These are phyloP conservation scores for Vigna trinervia DNA, from an alignment of 306 rosid genomes.

Conservation along the genomic window DNA sequence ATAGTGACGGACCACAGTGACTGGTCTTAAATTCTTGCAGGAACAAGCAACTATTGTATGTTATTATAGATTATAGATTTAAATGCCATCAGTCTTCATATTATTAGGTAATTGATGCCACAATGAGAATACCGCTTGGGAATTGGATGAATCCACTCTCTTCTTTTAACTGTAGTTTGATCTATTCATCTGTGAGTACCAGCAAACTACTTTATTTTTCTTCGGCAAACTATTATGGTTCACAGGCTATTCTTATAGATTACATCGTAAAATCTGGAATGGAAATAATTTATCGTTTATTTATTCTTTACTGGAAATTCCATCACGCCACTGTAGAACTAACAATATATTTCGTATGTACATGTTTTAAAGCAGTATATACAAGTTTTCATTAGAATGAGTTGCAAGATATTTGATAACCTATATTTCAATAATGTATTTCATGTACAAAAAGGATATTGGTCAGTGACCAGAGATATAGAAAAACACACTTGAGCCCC, in stretches of 20 bases:
- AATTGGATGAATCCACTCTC: conserved; percentile 45
- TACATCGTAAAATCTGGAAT: neutral
- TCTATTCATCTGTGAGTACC: conserved; percentile 11
- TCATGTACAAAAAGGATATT: no score
- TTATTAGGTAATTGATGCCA: conserved; percentile 48
- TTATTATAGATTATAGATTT: conserved; percentile 47
- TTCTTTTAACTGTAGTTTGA: conserved; percentile 6
- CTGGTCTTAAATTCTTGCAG: conserved; percentile 45
- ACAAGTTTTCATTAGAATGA: no score
- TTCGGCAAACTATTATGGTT: neutral
- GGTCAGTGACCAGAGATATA: no score
- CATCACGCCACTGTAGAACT: neutral
- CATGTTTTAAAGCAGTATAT: no score
- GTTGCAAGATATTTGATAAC: no score
- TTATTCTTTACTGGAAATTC: neutral
- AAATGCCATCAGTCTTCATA: conserved; percentile 47
- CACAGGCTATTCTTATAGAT: neutral
- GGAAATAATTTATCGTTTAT: neutral
- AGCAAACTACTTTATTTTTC: conserved; percentile 21
- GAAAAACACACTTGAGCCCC: no score
- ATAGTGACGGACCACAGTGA: neutral
- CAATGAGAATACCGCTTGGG: conserved; percentile 40
- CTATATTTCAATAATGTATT: no score
- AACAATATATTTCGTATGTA: no score
- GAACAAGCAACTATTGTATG: conserved; percentile 48